Evolutionary conservation across 2,329 filamentous ascomycete genomes (phyloP).

Genomic region (Pyricularia sp.): DNA sequence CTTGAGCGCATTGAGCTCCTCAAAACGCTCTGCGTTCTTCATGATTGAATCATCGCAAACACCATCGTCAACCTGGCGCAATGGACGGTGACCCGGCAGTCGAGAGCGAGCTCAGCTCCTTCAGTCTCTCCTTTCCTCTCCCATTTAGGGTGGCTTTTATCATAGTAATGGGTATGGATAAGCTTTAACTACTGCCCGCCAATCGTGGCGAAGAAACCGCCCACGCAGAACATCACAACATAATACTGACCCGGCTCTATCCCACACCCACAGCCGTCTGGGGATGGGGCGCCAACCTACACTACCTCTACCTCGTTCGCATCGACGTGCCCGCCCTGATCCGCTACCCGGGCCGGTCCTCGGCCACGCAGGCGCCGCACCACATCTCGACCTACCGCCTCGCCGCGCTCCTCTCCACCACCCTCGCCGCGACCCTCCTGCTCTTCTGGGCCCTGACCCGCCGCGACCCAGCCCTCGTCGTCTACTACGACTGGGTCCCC

Average conservation of each 20-base stretch:
- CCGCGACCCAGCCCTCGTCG: slow-evolving; percentile 58
- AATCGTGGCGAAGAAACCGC: too few species aligned
- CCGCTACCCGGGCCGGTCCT: slow-evolving; percentile 70
- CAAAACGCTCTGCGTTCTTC: not conserved
- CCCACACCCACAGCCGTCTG: slow-evolving; percentile 59
- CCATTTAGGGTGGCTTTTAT: slow-evolving; percentile 85
- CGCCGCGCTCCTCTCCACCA: slow-evolving; percentile 63
- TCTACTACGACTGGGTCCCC: slow-evolving; percentile 76
- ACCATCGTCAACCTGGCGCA: slow-evolving; percentile 10
- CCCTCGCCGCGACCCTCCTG: slow-evolving; percentile 62
- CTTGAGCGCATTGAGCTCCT: not conserved
- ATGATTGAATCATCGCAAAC: not conserved
- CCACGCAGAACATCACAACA: too few species aligned
- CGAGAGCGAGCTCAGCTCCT: slow-evolving; percentile 66
- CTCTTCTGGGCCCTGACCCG: slow-evolving; percentile 79
- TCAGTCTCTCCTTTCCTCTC: slow-evolving; percentile 78
- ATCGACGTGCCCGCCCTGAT: slow-evolving; percentile 86
- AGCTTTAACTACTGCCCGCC: not conserved
- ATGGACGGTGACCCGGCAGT: slow-evolving; percentile 71
- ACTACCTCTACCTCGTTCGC: slow-evolving; percentile 68
- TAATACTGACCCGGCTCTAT: not conserved
- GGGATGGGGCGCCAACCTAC: slow-evolving; percentile 90
- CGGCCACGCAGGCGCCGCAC: slow-evolving; percentile 61
- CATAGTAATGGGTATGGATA: slow-evolving; percentile 63
- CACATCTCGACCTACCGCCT: slow-evolving; percentile 81